Evolutionary conservation across 768 basidiomycete genomes (phyloP).

Genomic region (Krasilnikovozyma curviuscula): DNA sequence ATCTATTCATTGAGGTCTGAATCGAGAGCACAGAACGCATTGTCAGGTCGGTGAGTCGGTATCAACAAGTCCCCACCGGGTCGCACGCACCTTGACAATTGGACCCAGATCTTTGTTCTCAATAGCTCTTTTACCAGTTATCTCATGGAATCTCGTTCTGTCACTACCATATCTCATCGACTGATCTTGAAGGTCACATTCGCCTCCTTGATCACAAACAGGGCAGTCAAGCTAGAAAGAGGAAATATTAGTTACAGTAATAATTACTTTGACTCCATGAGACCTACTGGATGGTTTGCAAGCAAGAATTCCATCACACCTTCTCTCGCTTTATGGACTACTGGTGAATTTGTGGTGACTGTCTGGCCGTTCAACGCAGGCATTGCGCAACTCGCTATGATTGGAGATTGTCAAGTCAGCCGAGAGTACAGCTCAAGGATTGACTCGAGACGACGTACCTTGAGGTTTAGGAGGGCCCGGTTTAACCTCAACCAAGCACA

Average conservation of each 20-base stretch:
- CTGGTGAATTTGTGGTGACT: slow-evolving; percentile 22
- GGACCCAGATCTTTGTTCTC: slow-evolving; percentile 98
- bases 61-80: slow-evolving; percentile 6
- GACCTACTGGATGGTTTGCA: slow-evolving; percentile 77
- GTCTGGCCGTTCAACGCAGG: slow-evolving; percentile 73
- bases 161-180: slow-evolving; percentile 98
- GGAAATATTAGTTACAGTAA: too few relatives aligned
- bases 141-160: slow-evolving; percentile 94
- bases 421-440: not conserved
- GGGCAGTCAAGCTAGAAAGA: slow-evolving; percentile 34
- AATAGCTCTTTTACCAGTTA: slow-evolving; percentile 89
- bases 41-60: not conserved
- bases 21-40: too few relatives aligned
- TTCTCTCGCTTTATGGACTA: slow-evolving; percentile 45
- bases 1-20: slow-evolving; percentile 56
- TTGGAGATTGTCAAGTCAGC: slow-evolving; percentile 1
- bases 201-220: slow-evolving; percentile 95
- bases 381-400: slow-evolving; percentile 40
- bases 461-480: slow-evolving; percentile 38
- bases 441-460: slow-evolving; percentile 36
- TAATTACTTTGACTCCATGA: too few relatives aligned
- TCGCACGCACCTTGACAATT: slow-evolving; percentile 70
- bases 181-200: slow-evolving; percentile 96
- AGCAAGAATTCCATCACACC: slow-evolving; percentile 99
- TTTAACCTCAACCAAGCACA: slow-evolving; percentile 94